phyloP scores from a whole-genome alignment of 345 rosid species.

The Corchorus capsularis region DNA sequence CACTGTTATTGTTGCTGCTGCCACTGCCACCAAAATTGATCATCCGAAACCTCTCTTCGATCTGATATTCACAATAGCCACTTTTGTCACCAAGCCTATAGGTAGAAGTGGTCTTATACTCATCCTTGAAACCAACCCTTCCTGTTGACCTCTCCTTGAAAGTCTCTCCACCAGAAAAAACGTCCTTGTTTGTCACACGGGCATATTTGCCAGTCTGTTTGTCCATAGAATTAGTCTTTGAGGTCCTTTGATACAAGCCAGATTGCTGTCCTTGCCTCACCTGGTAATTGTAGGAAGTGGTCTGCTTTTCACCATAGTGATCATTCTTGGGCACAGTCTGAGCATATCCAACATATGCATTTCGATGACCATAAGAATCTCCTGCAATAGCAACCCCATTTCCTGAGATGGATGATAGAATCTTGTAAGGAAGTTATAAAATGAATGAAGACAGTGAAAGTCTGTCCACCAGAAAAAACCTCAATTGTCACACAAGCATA shows the following conservation, averaged over 20 bases:
- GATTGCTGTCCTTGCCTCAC: neutral
- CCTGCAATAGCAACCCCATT: too few species aligned
- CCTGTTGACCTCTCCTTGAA: conserved; percentile 21
- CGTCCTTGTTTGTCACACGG: neutral
- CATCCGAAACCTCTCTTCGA: too few species aligned
- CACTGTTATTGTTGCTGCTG: too few species aligned
- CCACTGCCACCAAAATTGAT: too few species aligned
- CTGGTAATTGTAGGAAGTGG: neutral
- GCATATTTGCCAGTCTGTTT: conserved; percentile 9
- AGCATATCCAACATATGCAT: too few species aligned
- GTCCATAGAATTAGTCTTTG: neutral
- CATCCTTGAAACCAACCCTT: conserved; percentile 22
- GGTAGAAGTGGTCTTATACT: conserved; percentile 9
- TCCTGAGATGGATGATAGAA: too few species aligned
- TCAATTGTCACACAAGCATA: neutral
- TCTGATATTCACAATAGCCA: too few species aligned
- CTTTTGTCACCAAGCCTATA: conserved; percentile 18
- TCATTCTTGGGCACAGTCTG: too few species aligned
- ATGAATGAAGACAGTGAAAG: neutral
- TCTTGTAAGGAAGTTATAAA: too few species aligned
- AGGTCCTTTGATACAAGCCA: neutral
- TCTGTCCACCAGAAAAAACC: conserved; percentile 7
- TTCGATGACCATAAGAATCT: too few species aligned
- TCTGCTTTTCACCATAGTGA: too few species aligned
- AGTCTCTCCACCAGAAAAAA: conserved; percentile 2